phyloP scores from a whole-genome alignment of 768 basidiomycete genomes.

The Fomitopsis pulvina region DNA sequence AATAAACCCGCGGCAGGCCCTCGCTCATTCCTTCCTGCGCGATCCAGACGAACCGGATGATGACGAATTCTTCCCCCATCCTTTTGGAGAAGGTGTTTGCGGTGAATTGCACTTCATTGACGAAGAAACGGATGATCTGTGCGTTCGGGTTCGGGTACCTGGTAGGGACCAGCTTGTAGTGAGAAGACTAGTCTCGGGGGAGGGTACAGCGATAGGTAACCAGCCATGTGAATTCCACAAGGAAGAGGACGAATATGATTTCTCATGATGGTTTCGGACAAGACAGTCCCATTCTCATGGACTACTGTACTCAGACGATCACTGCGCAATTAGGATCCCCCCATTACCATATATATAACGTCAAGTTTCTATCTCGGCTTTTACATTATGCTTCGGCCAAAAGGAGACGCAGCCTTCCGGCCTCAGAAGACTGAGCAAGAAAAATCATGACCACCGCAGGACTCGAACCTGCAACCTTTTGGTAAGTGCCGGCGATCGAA shows the following conservation, averaged over 20 bases:
- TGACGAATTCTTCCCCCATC: slow-evolving; percentile 65
- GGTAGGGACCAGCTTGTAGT: slow-evolving; percentile 22
- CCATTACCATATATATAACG: no score
- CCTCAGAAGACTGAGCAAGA: neutral
- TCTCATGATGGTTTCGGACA: no score
- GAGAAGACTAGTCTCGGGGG: slow-evolving; percentile 19
- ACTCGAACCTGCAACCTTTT: slow-evolving; percentile 97
- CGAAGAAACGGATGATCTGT: slow-evolving; percentile 48
- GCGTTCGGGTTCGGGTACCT: slow-evolving; percentile 37
- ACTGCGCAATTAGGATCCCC: no score
- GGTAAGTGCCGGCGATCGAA: slow-evolving; percentile 63
- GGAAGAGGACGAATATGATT: slow-evolving; percentile 5
- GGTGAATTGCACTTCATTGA: slow-evolving; percentile 53
- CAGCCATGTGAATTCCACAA: slow-evolving; percentile 28
- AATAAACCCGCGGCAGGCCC: slow-evolving; percentile 66
- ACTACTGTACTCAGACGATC: no score
- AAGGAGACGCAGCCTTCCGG: no score
- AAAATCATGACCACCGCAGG: slow-evolving; percentile 72
- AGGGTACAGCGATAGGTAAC: slow-evolving; percentile 27
- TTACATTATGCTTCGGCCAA: no score
- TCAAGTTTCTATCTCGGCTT: no score
- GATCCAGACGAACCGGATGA: slow-evolving; percentile 47
- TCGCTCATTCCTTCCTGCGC: slow-evolving; percentile 74
- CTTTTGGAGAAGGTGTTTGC: slow-evolving; percentile 63
- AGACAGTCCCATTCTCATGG: no score